These are phyloP conservation scores for Psilocybe sp. DNA, from an alignment of 768 basidiomycete species.

Conservation along the genomic window DNA sequence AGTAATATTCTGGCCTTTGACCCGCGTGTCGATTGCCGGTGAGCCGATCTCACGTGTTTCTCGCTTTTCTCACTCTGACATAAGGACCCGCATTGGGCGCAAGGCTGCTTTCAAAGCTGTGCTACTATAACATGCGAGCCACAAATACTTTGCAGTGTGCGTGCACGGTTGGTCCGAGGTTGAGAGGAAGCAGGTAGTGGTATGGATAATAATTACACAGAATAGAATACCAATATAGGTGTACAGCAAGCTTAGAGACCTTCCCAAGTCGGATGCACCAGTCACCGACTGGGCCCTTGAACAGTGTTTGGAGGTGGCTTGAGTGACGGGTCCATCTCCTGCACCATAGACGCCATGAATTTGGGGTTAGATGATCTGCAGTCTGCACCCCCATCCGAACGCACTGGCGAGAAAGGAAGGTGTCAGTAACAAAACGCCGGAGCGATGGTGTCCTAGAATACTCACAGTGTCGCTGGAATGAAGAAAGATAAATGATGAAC, in stretches of 20 bases:
- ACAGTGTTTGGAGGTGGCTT: slow-evolving; percentile 5
- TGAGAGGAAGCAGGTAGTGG: no score
- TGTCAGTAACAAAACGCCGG: slow-evolving; percentile 22
- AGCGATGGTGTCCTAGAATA: slow-evolving; percentile 18
- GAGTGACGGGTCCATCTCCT: slow-evolving; percentile 5
- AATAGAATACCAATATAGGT: no score
- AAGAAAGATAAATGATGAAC: slow-evolving; percentile 13
- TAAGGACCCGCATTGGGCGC: background rate
- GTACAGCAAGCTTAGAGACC: no score
- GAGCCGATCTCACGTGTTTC: slow-evolving; percentile 16
- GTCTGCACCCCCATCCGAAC: slow-evolving; percentile 82
- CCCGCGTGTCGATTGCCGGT: background rate
- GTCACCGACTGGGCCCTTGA: no score
- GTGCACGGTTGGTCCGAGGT: slow-evolving; percentile 8
- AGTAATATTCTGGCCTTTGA: background rate
- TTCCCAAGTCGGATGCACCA: no score
- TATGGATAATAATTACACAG: no score
- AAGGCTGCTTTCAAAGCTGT: slow-evolving; percentile 2
- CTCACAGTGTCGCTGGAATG: slow-evolving; percentile 73
- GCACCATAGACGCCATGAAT: slow-evolving; percentile 23
- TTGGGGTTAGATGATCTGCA: slow-evolving; percentile 53
- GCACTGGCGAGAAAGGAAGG: slow-evolving; percentile 47
- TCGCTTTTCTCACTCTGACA: slow-evolving; percentile 1
- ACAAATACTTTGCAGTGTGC: slow-evolving; percentile 20
- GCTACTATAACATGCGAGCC: slow-evolving; percentile 20